Evolutionary conservation across 2,329 filamentous ascomycete species (phyloP).

Genomic region (Neocatenulostroma microsporum): DNA sequence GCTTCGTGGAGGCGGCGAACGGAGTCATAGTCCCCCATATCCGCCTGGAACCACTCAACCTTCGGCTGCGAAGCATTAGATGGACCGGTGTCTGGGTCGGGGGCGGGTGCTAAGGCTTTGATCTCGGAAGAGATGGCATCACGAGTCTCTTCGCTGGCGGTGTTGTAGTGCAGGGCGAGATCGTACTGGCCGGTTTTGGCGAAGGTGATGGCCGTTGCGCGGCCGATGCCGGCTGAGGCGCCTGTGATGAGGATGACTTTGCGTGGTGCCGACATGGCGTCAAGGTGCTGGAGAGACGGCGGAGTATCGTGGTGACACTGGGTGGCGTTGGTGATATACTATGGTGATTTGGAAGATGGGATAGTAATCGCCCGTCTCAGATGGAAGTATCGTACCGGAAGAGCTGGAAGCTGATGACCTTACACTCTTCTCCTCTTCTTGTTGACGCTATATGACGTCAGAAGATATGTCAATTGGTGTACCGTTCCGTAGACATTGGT

Average conservation of each 20-base stretch:
- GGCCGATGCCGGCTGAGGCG: slow-evolving; percentile 40
- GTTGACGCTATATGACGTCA: too few species aligned
- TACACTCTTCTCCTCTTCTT: too few species aligned
- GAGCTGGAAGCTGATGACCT: too few species aligned
- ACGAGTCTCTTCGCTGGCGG: slow-evolving; percentile 26
- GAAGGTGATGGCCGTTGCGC: slow-evolving; percentile 34
- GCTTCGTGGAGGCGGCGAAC: slow-evolving; percentile 29
- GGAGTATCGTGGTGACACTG: too few species aligned
- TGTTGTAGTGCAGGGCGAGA: slow-evolving; percentile 39
- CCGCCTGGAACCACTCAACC: slow-evolving; percentile 25
- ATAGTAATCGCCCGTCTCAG: too few species aligned
- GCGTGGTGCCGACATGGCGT: slow-evolving; percentile 1
- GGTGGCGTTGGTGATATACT: too few species aligned
- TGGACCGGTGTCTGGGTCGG: slow-evolving; percentile 16
- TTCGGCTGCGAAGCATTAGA: slow-evolving; percentile 29
- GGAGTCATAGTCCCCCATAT: slow-evolving; percentile 17
- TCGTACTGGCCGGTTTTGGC: slow-evolving; percentile 34
- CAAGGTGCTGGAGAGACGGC: too few species aligned
- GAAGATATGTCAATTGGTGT: too few species aligned
- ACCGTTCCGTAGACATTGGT: too few species aligned
- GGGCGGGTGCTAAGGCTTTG: slow-evolving; percentile 11
- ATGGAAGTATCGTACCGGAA: too few species aligned
- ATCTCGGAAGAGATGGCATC: slow-evolving; percentile 25
- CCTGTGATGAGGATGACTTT: slow-evolving; percentile 35
- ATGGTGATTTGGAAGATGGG: too few species aligned